Evolutionary conservation across 2,329 filamentous ascomycete species (phyloP).

Genomic region (Verticillium nonalfalfae): DNA sequence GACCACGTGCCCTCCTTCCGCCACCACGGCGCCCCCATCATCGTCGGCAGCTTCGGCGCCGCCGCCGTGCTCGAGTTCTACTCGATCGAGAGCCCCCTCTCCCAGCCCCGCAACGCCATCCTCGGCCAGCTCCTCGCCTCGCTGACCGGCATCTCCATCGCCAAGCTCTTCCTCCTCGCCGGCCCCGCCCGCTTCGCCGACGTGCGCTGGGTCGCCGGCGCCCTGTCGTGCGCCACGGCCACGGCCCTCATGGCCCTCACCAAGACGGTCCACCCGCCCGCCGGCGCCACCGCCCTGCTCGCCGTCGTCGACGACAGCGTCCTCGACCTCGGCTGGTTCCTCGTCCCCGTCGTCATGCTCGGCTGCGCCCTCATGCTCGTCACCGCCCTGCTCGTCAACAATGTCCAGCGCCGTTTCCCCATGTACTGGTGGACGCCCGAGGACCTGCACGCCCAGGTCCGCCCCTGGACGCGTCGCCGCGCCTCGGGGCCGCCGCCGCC

Average conservation of each 20-base stretch:
- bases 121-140: conserved; percentile 60
- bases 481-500: no score
- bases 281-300: conserved; percentile 66
- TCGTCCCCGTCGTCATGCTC: conserved; percentile 57
- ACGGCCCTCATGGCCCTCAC: conserved; percentile 63
- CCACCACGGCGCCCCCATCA: conserved; percentile 45
- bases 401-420: conserved; percentile 60
- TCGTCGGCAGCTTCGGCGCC: conserved; percentile 69
- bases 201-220: conserved; percentile 58
- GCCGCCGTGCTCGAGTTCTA: conserved; percentile 72
- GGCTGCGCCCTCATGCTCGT: conserved; percentile 54
- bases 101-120: conserved; percentile 66
- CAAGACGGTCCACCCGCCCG: conserved; percentile 67
- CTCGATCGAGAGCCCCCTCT: conserved; percentile 63
- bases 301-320: conserved; percentile 54
- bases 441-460: conserved; percentile 9
- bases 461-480: conserved; percentile 1
- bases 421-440: conserved; percentile 63
- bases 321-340: conserved; percentile 58
- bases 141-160: conserved; percentile 52
- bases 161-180: conserved; percentile 57
- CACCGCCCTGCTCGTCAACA: conserved; percentile 61
- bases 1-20: conserved; percentile 48
- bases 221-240: conserved; percentile 57
- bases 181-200: conserved; percentile 31